Evolutionary conservation across 108 stramenopile species (phyloP).

Genomic region (Cyclostephanos invisitatus): DNA sequence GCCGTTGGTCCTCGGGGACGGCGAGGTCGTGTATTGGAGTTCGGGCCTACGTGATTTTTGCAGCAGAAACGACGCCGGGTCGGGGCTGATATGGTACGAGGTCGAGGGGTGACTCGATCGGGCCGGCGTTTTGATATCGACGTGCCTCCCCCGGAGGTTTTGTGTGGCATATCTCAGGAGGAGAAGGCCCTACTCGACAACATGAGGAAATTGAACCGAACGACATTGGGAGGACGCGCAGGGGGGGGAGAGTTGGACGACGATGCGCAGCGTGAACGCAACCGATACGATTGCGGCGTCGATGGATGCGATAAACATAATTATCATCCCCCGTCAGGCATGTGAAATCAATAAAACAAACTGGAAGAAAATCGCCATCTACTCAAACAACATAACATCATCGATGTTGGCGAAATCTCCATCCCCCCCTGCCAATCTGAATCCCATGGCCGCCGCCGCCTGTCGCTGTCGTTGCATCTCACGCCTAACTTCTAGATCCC

Average conservation of each 20-base stretch:
- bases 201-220: slow-evolving; percentile 35
- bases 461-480: too few species aligned
- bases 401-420: too few species aligned
- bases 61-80: slow-evolving; percentile 17
- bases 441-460: too few species aligned
- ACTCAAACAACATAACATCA: too few species aligned
- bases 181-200: slow-evolving; percentile 69
- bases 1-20: slow-evolving; percentile 69
- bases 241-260: background rate
- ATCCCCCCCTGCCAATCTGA: too few species aligned
- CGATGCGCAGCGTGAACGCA: slow-evolving; percentile 32
- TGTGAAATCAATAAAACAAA: too few species aligned
- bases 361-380: too few species aligned
- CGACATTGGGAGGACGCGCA: background rate
- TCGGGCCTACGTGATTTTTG: slow-evolving; percentile 55
- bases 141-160: slow-evolving; percentile 54
- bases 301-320: slow-evolving; percentile 71
- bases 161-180: slow-evolving; percentile 79
- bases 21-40: slow-evolving; percentile 58
- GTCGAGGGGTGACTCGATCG: slow-evolving; percentile 74
- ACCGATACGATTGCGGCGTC: slow-evolving; percentile 75
- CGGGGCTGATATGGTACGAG: slow-evolving; percentile 42
- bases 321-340: slow-evolving; percentile 74
- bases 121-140: slow-evolving; percentile 55
- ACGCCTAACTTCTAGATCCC: too few species aligned